Evolutionary conservation across 306 rosid genomes (phyloP).

Genomic region (Boehmeria nivea): DNA sequence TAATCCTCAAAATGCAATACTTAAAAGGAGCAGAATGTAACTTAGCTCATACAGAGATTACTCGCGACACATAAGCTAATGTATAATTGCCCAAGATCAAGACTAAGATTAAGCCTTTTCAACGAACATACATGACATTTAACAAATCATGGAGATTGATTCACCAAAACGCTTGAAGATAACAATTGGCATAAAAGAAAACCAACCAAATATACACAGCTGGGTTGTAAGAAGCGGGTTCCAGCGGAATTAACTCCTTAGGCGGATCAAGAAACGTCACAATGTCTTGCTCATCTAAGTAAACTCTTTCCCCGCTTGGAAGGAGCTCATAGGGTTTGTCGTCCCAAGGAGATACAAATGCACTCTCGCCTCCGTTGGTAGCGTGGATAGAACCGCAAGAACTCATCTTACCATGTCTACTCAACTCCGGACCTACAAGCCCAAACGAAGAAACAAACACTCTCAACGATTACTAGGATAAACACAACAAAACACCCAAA

Average conservation of each 20-base stretch:
- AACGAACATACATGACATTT: background rate
- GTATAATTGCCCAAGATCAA: no score
- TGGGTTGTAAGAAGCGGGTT: conserved; percentile 65
- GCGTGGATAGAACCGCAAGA: conserved; percentile 17
- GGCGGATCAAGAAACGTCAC: conserved; percentile 79
- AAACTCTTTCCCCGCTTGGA: conserved; percentile 48
- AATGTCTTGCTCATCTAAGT: conserved; percentile 72
- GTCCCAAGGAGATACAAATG: conserved; percentile 50
- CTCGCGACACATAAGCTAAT: no score
- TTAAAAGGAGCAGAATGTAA: no score
- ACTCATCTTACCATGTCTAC: conserved; percentile 11
- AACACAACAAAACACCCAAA: background rate
- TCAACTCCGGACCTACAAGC: conserved; percentile 28
- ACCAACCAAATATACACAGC: conserved; percentile 77
- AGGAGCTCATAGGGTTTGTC: conserved; percentile 62
- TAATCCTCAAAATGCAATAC: no score
- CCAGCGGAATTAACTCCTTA: conserved; percentile 60
- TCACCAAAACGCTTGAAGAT: background rate
- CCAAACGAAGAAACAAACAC: background rate
- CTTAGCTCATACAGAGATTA: no score
- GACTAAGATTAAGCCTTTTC: background rate
- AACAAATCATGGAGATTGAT: background rate
- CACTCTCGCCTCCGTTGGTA: conserved; percentile 27
- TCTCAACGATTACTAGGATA: background rate
- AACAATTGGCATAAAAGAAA: background rate